Percentiles rank a stretch among this genome's conserved stretches.
These are phyloP conservation scores for Boechera divaricarpa DNA, from an alignment of 345 rosid species.

Conservation along the genomic window DNA sequence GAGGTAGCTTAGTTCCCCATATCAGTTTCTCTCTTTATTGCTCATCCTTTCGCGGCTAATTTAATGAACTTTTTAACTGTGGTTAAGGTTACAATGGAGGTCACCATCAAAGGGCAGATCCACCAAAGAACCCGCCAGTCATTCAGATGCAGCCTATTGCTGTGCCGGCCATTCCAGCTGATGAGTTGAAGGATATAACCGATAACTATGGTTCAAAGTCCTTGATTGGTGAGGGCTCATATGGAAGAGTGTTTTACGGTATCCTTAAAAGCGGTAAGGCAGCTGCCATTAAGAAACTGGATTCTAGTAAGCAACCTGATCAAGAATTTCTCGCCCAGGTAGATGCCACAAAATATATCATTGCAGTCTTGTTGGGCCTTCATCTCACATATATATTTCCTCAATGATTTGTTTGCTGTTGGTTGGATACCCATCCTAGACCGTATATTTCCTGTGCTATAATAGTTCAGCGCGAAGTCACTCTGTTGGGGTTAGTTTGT, in stretches of 20 bases:
- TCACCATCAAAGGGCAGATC: constrained; percentile 50
- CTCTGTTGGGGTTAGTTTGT: constrained; percentile 2
- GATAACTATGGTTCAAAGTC: constrained; percentile 70
- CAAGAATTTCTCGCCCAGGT: constrained; percentile 93
- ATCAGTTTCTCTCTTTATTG: background rate
- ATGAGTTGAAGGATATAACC: constrained; percentile 69
- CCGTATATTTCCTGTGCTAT: background rate
- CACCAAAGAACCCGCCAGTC: constrained; percentile 46
- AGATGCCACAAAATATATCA: background rate
- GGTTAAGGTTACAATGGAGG: constrained; percentile 58
- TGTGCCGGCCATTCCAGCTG: constrained; percentile 59
- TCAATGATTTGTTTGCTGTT: background rate
- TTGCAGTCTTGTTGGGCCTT: constrained; percentile 8
- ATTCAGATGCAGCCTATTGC: constrained; percentile 60
- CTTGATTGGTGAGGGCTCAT: constrained; percentile 91
- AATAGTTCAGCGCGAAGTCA: background rate
- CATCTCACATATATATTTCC: background rate
- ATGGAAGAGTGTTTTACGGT: constrained; percentile 91
- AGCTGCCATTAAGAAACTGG: constrained; percentile 87
- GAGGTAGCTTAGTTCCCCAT: constrained; percentile 43
- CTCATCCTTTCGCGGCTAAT: constrained; percentile 8
- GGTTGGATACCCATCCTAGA: constrained; percentile 1
- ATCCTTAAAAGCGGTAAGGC: constrained; percentile 62
- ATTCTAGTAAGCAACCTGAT: constrained; percentile 90
- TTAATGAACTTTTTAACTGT: background rate